Evolutionary conservation across 2,329 filamentous ascomycete species (phyloP), one percentile per base, ranked within the genome.

Genomic region (Neonectria sp.): DNA sequence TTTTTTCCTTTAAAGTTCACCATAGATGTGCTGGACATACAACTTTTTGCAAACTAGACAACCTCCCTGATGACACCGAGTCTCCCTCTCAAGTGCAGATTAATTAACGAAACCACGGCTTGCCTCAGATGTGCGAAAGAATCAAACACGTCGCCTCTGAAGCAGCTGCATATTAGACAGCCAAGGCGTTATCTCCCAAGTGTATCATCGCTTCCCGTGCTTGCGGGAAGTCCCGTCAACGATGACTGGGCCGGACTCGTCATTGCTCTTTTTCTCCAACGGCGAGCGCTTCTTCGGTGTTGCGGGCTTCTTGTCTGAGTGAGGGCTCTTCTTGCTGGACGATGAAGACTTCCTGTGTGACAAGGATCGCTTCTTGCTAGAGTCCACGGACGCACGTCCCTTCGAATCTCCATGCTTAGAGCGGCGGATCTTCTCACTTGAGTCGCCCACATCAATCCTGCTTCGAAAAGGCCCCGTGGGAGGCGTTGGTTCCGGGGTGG

Each of bases 201-300:
- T 29, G 25, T 33, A 35, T 62, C 46, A 62, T 29, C 49, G 21
- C 62, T 68, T 66, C 29, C 61, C 62, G 40, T 33, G 55, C 35
- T 40, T 68, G 53, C 61, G 65, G 21, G 65, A 68, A n/a, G 69
- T 68, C 25, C 73, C 74, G 51, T 76, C 63, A 9, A 68, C 71
- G 46, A 76, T 49, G 24, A 73, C 63, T 17, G 51, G 51, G 3
- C 51, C 51, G 13, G 71, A 65, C 3, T 67, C 60, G 11, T 60
- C 55, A 31, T 43, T 63, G 46, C 53, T 60, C 17, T 67, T 67
- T 48, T 33, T 58, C 29, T 63, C 63, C 24, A 51, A 51, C 4
- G 40, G 49, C 31, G 53, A 25, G 6, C 55, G 51, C 25, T 49
- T 62, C 53, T 57, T 62, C 21, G 59, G 35, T 55, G 59, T 46